Percentiles rank a stretch among this genome's conserved stretches.
Evolutionary conservation across 306 rosid species (phyloP).

Genomic region (Begonia loranthoides): DNA sequence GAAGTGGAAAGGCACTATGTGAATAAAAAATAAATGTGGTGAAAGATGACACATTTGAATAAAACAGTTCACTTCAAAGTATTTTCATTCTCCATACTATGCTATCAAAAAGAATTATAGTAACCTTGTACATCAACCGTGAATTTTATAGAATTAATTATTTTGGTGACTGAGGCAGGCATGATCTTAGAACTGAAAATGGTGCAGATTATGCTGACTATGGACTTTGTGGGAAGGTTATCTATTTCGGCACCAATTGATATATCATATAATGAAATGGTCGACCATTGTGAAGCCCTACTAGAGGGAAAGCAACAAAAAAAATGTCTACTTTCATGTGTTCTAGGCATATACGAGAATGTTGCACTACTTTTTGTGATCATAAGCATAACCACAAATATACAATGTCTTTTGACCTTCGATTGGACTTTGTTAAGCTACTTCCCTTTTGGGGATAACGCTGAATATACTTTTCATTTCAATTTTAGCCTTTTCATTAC

Average conservation of each 20-base stretch:
- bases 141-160: no score
- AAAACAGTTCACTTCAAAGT: no score
- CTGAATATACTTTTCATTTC: background rate
- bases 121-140: no score
- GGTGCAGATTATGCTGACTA: conserved; percentile 48
- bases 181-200: no score
- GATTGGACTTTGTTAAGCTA: conserved; percentile 26
- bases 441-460: conserved; percentile 5
- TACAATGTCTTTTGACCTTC: conserved; percentile 19
- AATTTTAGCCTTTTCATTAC: background rate
- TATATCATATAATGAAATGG: conserved; percentile 79
- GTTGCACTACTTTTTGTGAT: conserved; percentile 18
- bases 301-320: conserved; percentile 58
- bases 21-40: no score
- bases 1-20: no score
- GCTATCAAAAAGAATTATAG: no score
- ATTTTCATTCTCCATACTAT: no score
- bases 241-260: conserved; percentile 43
- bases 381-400: conserved; percentile 17
- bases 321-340: conserved; percentile 43
- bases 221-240: conserved; percentile 55
- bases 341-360: conserved; percentile 22
- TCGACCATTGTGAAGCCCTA: conserved; percentile 68
- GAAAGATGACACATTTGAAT: no score
- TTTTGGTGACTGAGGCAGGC: no score